A percentile compares a stretch with the other conserved stretches of the same genome.
phyloP scores from a whole-genome alignment of 2,329 filamentous ascomycete genomes.

The Colletotrichum coccodes region DNA sequence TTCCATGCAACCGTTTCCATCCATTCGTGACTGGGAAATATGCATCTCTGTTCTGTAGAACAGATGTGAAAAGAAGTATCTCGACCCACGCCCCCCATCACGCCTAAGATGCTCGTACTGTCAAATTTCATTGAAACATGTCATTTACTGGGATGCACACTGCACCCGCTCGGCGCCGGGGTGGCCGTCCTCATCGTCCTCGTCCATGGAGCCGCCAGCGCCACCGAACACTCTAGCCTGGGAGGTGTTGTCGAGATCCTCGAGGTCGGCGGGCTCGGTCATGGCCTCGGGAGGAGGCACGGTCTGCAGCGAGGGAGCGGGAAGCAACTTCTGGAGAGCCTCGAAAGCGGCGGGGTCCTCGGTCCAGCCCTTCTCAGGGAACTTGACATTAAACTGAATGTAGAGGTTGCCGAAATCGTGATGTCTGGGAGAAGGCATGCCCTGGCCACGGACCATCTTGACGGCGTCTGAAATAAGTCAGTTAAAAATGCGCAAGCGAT shows the following conservation, averaged over 20 bases:
- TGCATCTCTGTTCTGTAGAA: conserved; percentile 29
- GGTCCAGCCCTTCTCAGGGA: conserved; percentile 83
- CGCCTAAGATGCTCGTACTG: conserved; percentile 35
- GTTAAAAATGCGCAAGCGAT: not conserved
- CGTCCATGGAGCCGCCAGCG: conserved; percentile 66
- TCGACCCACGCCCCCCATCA: conserved; percentile 35
- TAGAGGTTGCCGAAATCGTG: conserved; percentile 97
- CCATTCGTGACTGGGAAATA: conserved; percentile 32
- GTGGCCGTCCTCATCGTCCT: conserved; percentile 82
- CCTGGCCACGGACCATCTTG: conserved; percentile 95
- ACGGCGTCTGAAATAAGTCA: conserved; percentile 71
- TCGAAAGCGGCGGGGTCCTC: conserved; percentile 76
- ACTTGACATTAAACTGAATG: conserved; percentile 97
- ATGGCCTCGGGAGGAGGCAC: conserved; percentile 84
- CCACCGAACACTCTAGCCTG: conserved; percentile 72
- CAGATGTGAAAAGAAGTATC: conserved; percentile 30
- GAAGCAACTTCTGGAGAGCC: conserved; percentile 86
- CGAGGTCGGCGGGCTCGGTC: conserved; percentile 88
- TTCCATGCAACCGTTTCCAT: conserved; percentile 33
- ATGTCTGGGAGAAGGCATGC: conserved; percentile 96
- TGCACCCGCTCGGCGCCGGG: conserved; percentile 83
- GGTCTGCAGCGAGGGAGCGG: conserved; percentile 70
- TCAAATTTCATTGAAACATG: conserved; percentile 11
- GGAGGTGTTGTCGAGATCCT: conserved; percentile 81
- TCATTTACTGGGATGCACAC: conserved; percentile 84